A percentile compares a stretch with the other conserved stretches of the same genome.
These are phyloP conservation scores for Mycocentrospora acerina DNA, from an alignment of 2,329 filamentous ascomycete genomes.

Conservation along the genomic window DNA sequence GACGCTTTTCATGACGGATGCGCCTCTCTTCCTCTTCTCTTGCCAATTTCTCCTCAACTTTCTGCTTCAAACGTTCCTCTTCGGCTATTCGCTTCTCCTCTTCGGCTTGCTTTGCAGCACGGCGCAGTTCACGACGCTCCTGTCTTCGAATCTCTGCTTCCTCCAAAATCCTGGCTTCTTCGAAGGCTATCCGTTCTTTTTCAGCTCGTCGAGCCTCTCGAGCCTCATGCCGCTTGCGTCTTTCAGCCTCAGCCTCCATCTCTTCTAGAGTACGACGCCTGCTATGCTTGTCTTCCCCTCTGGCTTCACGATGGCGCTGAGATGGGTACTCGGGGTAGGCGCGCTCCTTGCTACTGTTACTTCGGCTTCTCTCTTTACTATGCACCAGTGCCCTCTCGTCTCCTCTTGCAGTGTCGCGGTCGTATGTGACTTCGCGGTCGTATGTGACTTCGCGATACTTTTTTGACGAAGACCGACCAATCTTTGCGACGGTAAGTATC, in stretches of 20 bases:
- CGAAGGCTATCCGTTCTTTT: constrained; percentile 27
- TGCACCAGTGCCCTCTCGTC: constrained; percentile 22
- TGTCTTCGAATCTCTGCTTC: constrained; percentile 27
- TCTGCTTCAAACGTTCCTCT: constrained; percentile 20
- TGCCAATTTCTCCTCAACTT: constrained; percentile 21
- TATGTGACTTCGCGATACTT: constrained; percentile 38
- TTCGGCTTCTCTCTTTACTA: constrained; percentile 16
- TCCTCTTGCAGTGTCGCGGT: constrained; percentile 13
- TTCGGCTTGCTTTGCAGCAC: constrained; percentile 25
- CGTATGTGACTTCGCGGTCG: constrained; percentile 27
- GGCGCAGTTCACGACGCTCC: constrained; percentile 32
- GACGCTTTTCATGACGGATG: constrained; percentile 28
- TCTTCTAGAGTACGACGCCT: constrained; percentile 29
- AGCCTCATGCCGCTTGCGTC: constrained; percentile 29
- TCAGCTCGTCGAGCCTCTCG: constrained; percentile 33
- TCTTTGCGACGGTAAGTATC: constrained; percentile 21
- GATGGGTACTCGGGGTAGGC: constrained; percentile 29
- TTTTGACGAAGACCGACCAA: constrained; percentile 20
- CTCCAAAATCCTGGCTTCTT: constrained; percentile 24
- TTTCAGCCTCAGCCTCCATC: constrained; percentile 29
- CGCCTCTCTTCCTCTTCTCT: constrained; percentile 32
- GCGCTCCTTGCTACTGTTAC: constrained; percentile 30
- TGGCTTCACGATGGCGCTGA: constrained; percentile 28
- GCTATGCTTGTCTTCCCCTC: constrained; percentile 28
- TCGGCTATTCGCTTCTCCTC: constrained; percentile 20